Conservation (phyloP, 2,329 filamentous ascomycete species). For the Helminthosporium solani region DNA sequence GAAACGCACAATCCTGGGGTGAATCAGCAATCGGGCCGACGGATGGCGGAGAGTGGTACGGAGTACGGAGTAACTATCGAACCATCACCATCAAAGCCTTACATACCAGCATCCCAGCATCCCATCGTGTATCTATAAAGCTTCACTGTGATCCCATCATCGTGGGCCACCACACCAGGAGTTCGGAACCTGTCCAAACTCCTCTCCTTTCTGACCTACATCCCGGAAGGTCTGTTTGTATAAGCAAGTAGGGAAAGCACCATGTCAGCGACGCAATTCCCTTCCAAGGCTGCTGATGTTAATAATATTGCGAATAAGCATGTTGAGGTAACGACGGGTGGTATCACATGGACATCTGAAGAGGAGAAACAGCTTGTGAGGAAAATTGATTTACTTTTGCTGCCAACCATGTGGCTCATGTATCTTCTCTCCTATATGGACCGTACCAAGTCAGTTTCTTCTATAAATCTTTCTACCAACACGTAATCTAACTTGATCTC, state of each 20-base stretch:
- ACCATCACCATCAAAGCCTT: constrained; percentile 15
- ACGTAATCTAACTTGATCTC: constrained; percentile 17
- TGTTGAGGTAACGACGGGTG: constrained; percentile 45
- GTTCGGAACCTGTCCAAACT: not conserved
- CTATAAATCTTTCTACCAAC: not conserved
- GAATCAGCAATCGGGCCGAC: not conserved
- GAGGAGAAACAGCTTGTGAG: constrained; percentile 51
- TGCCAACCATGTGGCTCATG: constrained; percentile 53
- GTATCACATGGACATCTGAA: constrained; percentile 49
- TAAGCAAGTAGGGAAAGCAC: not conserved
- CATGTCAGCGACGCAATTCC: constrained; percentile 28
- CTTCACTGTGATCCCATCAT: constrained; percentile 5
- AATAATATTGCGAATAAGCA: constrained; percentile 41
- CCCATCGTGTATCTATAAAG: constrained; percentile 29
- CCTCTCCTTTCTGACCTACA: not conserved
- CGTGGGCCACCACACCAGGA: not conserved
- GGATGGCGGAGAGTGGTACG: no score
- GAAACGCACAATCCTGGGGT: constrained; percentile 10
- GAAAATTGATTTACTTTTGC: constrained; percentile 51
- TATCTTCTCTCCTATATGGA: constrained; percentile 48
- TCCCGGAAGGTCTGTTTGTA: not conserved
- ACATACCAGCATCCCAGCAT: constrained; percentile 9
- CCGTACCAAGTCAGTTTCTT: constrained; percentile 35
- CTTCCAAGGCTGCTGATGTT: constrained; percentile 18
- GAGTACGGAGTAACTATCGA: constrained; percentile 2